phyloP scores from a whole-genome alignment of 306 rosid species.

The Cucumis cinereus region DNA sequence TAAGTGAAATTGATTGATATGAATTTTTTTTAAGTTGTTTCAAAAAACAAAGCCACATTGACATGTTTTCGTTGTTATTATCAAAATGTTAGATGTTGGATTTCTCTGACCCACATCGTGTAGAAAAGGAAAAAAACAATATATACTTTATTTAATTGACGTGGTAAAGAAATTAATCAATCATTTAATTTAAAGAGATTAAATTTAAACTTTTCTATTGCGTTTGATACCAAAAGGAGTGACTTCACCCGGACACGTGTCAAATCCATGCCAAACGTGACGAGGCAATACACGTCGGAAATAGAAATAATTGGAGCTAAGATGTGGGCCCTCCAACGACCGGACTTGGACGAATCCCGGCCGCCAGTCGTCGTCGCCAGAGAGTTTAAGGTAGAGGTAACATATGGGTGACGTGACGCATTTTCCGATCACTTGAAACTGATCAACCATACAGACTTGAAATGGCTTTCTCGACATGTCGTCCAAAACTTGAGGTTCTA shows the following conservation, averaged over 20 bases:
- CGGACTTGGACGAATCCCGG: slow-evolving; percentile 55
- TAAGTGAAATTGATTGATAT: too few relatives aligned
- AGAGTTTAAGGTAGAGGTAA: slow-evolving; percentile 51
- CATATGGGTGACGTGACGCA: slow-evolving; percentile 56
- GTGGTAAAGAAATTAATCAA: not conserved
- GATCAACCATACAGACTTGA: slow-evolving; percentile 68
- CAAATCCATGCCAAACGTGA: slow-evolving; percentile 67
- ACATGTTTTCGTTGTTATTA: too few relatives aligned
- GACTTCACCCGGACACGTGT: slow-evolving; percentile 47
- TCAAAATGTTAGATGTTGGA: too few relatives aligned
- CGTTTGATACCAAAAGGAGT: slow-evolving; percentile 59
- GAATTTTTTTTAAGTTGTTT: too few relatives aligned
- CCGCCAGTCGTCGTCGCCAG: slow-evolving; percentile 68
- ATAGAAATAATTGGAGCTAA: slow-evolving; percentile 46
- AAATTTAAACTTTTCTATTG: slow-evolving; percentile 22
- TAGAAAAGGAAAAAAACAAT: too few relatives aligned
- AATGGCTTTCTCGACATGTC: slow-evolving; percentile 61
- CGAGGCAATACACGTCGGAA: slow-evolving; percentile 51
- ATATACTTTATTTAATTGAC: not conserved
- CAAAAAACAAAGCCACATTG: too few relatives aligned
- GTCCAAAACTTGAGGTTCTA: slow-evolving; percentile 44
- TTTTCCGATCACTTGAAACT: slow-evolving; percentile 42
- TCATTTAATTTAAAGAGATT: too few relatives aligned
- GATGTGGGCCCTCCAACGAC: slow-evolving; percentile 28
- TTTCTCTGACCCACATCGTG: too few relatives aligned